Evolutionary conservation across 31 red algal genomes (phyloP).

Genomic region (Odonthalia washingtoniensis): DNA sequence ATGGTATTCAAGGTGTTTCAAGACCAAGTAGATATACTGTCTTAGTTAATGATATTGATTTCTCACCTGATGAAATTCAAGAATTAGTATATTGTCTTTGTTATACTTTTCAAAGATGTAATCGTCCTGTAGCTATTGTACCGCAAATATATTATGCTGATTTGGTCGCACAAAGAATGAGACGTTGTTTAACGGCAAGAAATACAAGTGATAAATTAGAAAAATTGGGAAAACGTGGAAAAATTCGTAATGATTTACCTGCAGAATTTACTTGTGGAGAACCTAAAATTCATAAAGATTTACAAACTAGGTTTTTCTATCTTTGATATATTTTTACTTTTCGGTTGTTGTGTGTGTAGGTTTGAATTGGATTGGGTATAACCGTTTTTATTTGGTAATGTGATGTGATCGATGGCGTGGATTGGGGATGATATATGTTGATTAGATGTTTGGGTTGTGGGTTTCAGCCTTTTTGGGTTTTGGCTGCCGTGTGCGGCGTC

Average conservation of each 20-base stretch:
- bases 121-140: conserved; percentile 67
- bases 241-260: conserved; percentile 51
- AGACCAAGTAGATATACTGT: conserved; percentile 75
- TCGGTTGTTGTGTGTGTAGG: too few relatives aligned
- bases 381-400: too few relatives aligned
- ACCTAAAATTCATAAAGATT: conserved; percentile 32
- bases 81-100: conserved; percentile 64
- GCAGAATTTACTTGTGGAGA: conserved; percentile 18
- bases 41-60: conserved; percentile 59
- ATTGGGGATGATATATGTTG: too few relatives aligned
- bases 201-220: conserved; percentile 19
- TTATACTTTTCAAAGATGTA: conserved; percentile 59
- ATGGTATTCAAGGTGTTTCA: conserved; percentile 72
- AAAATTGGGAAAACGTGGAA: conserved; percentile 19
- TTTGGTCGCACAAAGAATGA: conserved; percentile 50
- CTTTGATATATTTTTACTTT: too few relatives aligned
- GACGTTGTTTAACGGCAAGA: conserved; percentile 53
- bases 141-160: conserved; percentile 75
- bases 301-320: conserved; percentile 57
- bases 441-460: too few relatives aligned
- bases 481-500: too few relatives aligned
- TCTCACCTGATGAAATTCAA: conserved; percentile 72
- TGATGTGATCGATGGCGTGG: too few relatives aligned
- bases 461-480: too few relatives aligned
- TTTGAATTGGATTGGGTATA: too few relatives aligned